Evolutionary conservation across 2,329 filamentous ascomycete species (phyloP), one percentile per base, ranked within the genome.

Genomic region (Diaporthe longicolla): DNA sequence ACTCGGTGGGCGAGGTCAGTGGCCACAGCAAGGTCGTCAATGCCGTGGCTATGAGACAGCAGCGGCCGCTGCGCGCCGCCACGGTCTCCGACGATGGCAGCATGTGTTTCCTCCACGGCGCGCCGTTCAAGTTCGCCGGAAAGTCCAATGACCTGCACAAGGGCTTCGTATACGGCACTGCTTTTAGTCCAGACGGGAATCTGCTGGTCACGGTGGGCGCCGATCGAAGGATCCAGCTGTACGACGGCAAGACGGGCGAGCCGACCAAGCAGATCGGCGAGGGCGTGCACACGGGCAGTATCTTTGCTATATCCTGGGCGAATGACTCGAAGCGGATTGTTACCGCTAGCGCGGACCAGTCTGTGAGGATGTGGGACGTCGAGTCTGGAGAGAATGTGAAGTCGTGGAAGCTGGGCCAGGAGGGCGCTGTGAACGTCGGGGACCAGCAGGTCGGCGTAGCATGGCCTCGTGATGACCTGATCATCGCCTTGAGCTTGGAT

Each of bases 391-490:
- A 93, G 81, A 90, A 90, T 26, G 87, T 93, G 10, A 94, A 97
- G 82, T 94, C 90, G 35, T 99, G 97, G 97, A 90, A 90, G 76
- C 90, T 98, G 81, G 95, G 95, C 29, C 91, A 90, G 43, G 93
- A 95, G 55, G 92, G 92, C 21, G 86, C 85, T 58, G 89, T 92
- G 75, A 95, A 90, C 80, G 87, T 98, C 50, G 88, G 89, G 4
- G 90, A 98, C 81, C 97, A 99, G 83, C 97, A 99, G 82, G 94
- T 98, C 43, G 97, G 97, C 70, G 95, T 99, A 8, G 94, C 97
- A 13, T 97, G 95, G 92, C 94, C 95, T 1, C 93, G 87, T 70
- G 97, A 99, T 81, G 94, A 93, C 40, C 87, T 98, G 75, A 91
- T 99, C 77, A 95, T 99, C 82, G 97, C 94, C 82, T 86, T 98